Evolutionary conservation across 306 rosid genomes (phyloP).

Genomic region (Vigna unguiculata): DNA sequence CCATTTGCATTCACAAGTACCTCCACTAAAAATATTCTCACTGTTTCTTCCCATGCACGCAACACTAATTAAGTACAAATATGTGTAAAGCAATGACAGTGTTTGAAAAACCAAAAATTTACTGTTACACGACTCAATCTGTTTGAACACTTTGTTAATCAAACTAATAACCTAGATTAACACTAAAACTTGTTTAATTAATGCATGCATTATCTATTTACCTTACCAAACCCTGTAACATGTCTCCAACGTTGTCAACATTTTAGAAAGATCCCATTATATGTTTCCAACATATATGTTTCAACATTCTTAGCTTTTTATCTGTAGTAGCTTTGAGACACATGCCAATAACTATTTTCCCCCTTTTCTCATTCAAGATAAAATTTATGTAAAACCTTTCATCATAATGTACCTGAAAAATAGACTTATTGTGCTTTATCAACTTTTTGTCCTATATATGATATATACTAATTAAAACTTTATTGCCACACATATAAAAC

Average conservation of each 20-base stretch:
- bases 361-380: background rate
- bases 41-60: slow-evolving; percentile 45
- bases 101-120: no score
- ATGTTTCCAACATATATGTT: no score
- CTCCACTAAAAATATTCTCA: background rate
- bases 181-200: background rate
- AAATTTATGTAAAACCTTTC: background rate
- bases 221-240: background rate
- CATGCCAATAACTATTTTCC: background rate
- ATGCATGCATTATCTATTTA: background rate
- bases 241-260: slow-evolving; percentile 10
- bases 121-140: background rate
- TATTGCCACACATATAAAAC: background rate
- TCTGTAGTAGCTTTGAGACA: background rate
- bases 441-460: background rate
- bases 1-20: background rate
- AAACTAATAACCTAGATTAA: background rate
- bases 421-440: background rate
- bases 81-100: background rate
- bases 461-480: background rate
- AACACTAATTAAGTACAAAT: background rate
- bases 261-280: slow-evolving; percentile 13
- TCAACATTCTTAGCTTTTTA: slow-evolving; percentile 6
- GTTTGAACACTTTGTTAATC: background rate
- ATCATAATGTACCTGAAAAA: background rate